Evolutionary conservation across 306 rosid genomes (phyloP).

Genomic region (Quercus ilex): DNA sequence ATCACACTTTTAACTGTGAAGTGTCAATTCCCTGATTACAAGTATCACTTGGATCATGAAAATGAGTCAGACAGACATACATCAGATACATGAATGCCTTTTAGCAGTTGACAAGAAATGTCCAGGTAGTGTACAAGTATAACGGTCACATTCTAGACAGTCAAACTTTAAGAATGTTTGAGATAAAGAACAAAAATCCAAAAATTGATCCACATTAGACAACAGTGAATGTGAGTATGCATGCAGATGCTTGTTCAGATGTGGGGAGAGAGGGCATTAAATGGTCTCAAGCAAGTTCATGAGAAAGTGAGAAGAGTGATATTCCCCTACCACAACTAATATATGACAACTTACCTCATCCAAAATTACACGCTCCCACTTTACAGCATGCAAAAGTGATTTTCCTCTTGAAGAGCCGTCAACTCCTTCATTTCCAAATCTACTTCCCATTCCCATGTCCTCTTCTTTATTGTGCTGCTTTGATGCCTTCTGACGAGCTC

Average conservation of each 20-base stretch:
- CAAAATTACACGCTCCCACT: constrained; percentile 82
- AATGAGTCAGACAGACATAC: neutral
- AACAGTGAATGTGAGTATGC: neutral
- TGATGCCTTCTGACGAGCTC: constrained; percentile 5
- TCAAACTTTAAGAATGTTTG: neutral
- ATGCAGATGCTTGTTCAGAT: neutral
- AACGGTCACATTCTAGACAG: neutral
- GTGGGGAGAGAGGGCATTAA: neutral
- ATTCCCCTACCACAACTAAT: neutral
- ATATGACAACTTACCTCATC: constrained; percentile 69
- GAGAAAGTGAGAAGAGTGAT: neutral
- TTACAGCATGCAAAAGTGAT: constrained; percentile 64
- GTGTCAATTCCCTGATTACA: neutral
- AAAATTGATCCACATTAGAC: neutral
- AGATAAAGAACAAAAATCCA: neutral
- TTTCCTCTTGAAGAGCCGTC: constrained; percentile 13
- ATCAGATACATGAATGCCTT: neutral
- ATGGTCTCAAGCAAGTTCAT: neutral
- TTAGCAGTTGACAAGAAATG: neutral
- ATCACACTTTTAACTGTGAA: neutral
- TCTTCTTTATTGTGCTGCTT: constrained; percentile 21
- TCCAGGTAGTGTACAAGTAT: neutral
- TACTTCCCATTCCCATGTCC: constrained; percentile 14
- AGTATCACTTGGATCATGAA: neutral
- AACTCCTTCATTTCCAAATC: neutral